These are phyloP conservation scores for Isoetes taiwanensis DNA, from an alignment of 75 land plant species.

Conservation along the genomic window DNA sequence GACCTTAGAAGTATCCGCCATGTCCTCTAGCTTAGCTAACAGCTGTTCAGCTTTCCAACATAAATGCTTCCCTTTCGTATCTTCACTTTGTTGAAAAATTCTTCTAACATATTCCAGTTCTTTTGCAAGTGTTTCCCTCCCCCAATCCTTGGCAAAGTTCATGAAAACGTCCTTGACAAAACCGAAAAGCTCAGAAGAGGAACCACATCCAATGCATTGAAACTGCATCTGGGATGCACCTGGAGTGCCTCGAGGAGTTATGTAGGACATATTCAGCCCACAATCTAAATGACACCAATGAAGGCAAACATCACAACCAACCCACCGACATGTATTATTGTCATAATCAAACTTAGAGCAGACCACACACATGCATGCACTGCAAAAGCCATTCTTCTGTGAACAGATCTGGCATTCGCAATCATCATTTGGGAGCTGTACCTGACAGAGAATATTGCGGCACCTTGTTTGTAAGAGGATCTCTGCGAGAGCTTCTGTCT, in stretches of 20 bases:
- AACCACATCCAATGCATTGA: slow-evolving; percentile 81
- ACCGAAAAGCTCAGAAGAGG: slow-evolving; percentile 90
- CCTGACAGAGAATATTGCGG: slow-evolving; percentile 61
- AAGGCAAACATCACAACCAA: slow-evolving; percentile 88
- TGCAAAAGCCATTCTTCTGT: slow-evolving; percentile 76
- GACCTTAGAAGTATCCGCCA: slow-evolving; percentile 33
- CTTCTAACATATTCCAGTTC: slow-evolving; percentile 85
- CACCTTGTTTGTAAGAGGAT: slow-evolving; percentile 54
- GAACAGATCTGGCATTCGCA: slow-evolving; percentile 87
- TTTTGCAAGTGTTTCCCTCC: slow-evolving; percentile 40
- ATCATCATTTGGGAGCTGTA: slow-evolving; percentile 66
- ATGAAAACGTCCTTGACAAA: slow-evolving; percentile 91
- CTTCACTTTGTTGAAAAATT: slow-evolving; percentile 70
- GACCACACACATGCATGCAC: slow-evolving; percentile 87
- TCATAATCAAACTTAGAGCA: slow-evolving; percentile 89
- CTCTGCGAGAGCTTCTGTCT: slow-evolving; percentile 78
- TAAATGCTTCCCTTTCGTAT: slow-evolving; percentile 61
- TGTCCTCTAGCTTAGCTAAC: slow-evolving; percentile 45
- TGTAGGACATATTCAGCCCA: slow-evolving; percentile 59
- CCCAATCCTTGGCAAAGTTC: slow-evolving; percentile 71
- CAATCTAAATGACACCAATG: slow-evolving; percentile 98
- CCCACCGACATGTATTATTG: slow-evolving; percentile 85
- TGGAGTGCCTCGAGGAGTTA: slow-evolving; percentile 49
- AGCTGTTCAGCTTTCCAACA: slow-evolving; percentile 52
- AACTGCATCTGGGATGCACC: slow-evolving; percentile 87